Percentiles rank a stretch among this genome's conserved stretches.
Evolutionary conservation across 2,329 filamentous ascomycete species (phyloP).

Genomic region (Exserohilum turcica): DNA sequence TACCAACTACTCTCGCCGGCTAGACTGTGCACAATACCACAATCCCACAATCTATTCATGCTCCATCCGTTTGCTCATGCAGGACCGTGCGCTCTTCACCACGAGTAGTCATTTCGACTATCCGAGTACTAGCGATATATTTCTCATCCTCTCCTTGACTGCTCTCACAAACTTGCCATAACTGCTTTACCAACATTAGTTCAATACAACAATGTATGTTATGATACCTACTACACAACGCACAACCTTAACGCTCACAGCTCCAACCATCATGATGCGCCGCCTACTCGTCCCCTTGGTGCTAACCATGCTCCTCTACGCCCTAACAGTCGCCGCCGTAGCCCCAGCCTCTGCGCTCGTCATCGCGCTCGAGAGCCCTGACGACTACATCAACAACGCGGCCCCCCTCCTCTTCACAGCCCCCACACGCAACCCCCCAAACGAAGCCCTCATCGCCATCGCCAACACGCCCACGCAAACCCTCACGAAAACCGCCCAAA

Average conservation of each 20-base stretch:
- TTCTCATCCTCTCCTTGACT: background rate
- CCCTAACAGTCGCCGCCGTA: background rate
- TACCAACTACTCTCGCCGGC: background rate
- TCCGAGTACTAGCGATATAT: background rate
- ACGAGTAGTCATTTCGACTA: background rate
- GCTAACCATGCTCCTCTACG: background rate
- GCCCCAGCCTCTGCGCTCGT: background rate
- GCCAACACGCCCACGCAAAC: background rate
- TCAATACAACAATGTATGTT: too few relatives aligned
- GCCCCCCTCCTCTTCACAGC: background rate
- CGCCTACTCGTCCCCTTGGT: background rate
- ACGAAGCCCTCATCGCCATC: background rate
- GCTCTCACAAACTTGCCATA: too few relatives aligned
- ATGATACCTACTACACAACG: too few relatives aligned
- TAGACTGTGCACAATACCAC: background rate
- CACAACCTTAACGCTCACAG: background rate
- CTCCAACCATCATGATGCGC: background rate
- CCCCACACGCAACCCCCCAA: background rate
- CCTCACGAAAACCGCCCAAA: background rate
- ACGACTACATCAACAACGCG: too few relatives aligned
- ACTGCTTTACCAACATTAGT: too few relatives aligned
- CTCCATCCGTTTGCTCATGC: slow-evolving; percentile 3
- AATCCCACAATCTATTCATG: background rate
- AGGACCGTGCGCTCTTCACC: background rate
- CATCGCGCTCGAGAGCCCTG: background rate